phyloP scores from a whole-genome alignment of 2,329 filamentous ascomycete species.

The Sphaerulina musiva region DNA sequence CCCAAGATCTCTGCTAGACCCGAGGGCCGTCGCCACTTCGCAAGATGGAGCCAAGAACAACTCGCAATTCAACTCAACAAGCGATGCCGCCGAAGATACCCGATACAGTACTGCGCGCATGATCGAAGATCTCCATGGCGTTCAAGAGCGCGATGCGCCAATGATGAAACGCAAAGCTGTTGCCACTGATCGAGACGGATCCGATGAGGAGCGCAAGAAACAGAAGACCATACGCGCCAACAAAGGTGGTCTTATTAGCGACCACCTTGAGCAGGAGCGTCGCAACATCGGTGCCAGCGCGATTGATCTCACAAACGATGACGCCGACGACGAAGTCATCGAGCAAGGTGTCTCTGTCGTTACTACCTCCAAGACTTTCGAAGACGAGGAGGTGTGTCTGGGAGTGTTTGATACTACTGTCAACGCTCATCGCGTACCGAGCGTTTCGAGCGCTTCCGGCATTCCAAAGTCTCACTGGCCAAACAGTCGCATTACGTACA shows the following conservation, averaged over 20 bases:
- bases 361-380: background rate
- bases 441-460: constrained; percentile 5
- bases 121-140: constrained; percentile 69
- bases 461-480: constrained; percentile 49
- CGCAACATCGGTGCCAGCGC: constrained; percentile 38
- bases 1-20: constrained; percentile 23
- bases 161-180: constrained; percentile 55
- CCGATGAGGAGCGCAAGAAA: constrained; percentile 34
- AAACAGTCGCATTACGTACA: constrained; percentile 64
- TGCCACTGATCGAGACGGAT: constrained; percentile 34
- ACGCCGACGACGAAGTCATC: constrained; percentile 23
- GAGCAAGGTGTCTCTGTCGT: constrained; percentile 8
- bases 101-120: constrained; percentile 50
- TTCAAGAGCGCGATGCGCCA: constrained; percentile 60
- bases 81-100: background rate
- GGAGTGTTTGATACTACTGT: constrained; percentile 22
- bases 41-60: background rate
- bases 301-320: constrained; percentile 50
- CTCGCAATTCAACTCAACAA: background rate
- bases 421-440: constrained; percentile 23
- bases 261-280: constrained; percentile 58
- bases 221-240: constrained; percentile 44
- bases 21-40: constrained; percentile 15
- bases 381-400: constrained; percentile 27
- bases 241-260: constrained; percentile 53